Percentiles rank a stretch among this genome's conserved stretches.
These are phyloP conservation scores for Ogataea corticis DNA, from an alignment of 805 yeast species.

Conservation along the genomic window DNA sequence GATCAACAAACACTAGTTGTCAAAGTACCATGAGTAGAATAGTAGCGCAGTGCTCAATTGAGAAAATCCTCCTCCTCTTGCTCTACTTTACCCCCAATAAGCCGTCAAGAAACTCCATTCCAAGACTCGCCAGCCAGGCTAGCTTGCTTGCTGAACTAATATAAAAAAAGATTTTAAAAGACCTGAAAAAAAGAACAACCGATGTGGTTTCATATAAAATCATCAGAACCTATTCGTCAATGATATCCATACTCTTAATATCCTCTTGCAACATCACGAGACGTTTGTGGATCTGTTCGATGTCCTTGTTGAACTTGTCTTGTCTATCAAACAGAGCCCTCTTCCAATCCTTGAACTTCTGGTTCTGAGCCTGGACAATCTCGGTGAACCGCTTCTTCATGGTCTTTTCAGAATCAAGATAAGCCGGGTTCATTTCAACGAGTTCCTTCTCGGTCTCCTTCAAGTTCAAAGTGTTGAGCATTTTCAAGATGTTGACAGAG, in stretches of 20 bases:
- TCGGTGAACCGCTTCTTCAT: constrained; percentile 46
- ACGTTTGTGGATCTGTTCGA: constrained; percentile 42
- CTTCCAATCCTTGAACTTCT: constrained; percentile 63
- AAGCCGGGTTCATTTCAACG: constrained; percentile 47
- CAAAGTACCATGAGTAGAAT: no score
- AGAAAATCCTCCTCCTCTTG: no score
- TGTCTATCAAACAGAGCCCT: constrained; percentile 55
- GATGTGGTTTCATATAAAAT: constrained; percentile 2
- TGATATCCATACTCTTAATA: constrained; percentile 17
- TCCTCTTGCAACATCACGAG: constrained; percentile 40
- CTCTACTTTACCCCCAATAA: neutral
- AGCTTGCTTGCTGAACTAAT: no score
- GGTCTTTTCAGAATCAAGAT: constrained; percentile 42
- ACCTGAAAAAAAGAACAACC: neutral
- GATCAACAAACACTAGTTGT: no score
- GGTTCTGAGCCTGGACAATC: constrained; percentile 50
- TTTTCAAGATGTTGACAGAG: constrained; percentile 37
- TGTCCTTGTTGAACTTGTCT: constrained; percentile 52
- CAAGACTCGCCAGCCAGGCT: no score
- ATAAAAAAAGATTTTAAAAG: neutral
- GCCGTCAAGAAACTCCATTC: no score
- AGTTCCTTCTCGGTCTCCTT: constrained; percentile 40
- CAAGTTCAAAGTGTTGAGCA: constrained; percentile 40
- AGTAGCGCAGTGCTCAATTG: no score
- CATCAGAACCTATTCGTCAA: constrained; percentile 8